These are phyloP conservation scores for Mycena rebaudengoi DNA, from an alignment of 768 basidiomycete species.

Conservation along the genomic window DNA sequence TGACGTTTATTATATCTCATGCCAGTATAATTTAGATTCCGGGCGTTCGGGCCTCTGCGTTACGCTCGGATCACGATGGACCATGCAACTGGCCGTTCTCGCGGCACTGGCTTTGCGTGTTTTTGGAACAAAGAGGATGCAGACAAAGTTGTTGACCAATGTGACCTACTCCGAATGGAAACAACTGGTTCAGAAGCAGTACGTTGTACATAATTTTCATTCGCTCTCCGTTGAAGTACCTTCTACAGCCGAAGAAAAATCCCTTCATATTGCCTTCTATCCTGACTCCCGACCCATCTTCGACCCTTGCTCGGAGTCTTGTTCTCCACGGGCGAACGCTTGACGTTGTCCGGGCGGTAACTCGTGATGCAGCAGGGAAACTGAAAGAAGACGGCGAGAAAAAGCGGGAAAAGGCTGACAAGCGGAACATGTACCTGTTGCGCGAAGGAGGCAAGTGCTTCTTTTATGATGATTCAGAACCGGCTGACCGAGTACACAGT, in stretches of 20 bases:
- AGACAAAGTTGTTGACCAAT: constrained; percentile 83
- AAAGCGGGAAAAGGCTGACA: constrained; percentile 88
- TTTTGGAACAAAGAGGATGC: constrained; percentile 96
- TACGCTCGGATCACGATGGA: constrained; percentile 95
- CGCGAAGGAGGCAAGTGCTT: constrained; percentile 95
- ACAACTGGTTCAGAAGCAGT: constrained; percentile 57
- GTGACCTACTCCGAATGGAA: constrained; percentile 74
- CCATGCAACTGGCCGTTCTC: constrained; percentile 80
- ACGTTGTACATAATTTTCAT: constrained; percentile 20
- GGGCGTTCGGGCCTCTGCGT: constrained; percentile 89
- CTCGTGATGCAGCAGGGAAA: constrained; percentile 86
- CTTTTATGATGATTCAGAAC: constrained; percentile 14
- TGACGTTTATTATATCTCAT: not conserved
- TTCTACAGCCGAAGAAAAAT: constrained; percentile 70
- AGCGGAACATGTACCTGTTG: constrained; percentile 94
- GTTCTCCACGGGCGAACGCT: constrained; percentile 94
- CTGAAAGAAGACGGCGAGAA: constrained; percentile 90
- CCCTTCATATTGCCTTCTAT: constrained; percentile 90
- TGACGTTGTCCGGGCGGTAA: constrained; percentile 90
- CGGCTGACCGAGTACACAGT: constrained; percentile 54
- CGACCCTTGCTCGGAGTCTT: constrained; percentile 79
- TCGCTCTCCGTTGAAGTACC: not conserved
- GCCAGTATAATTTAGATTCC: constrained; percentile 80
- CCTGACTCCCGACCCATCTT: constrained; percentile 93
- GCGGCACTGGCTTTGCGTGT: constrained; percentile 96